phyloP scores from a whole-genome alignment of 805 yeast species.

The Wickerhamiella nectarea region DNA sequence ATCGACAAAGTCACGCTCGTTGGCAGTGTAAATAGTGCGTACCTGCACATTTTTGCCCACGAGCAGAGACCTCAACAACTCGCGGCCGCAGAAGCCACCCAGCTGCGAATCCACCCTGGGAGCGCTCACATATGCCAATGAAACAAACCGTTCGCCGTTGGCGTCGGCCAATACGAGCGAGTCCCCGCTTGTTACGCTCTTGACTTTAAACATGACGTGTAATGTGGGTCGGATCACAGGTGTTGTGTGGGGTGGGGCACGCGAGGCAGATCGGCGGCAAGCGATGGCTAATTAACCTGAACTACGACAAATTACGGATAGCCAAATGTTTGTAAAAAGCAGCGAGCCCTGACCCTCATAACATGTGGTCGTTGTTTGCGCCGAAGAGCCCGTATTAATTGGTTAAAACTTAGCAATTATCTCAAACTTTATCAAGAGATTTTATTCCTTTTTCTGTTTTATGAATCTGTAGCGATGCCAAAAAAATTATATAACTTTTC shows the following conservation, averaged over 20 bases:
- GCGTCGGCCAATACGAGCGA: background rate
- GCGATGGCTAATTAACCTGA: no score
- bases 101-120: conserved; percentile 35
- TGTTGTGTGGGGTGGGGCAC: no score
- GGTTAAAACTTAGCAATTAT: no score
- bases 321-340: no score
- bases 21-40: conserved; percentile 38
- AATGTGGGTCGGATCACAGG: background rate
- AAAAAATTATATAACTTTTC: background rate
- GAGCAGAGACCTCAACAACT: conserved; percentile 43
- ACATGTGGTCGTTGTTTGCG: no score
- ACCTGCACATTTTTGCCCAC: conserved; percentile 53
- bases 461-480: background rate
- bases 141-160: conserved; percentile 41
- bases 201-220: conserved; percentile 6
- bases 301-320: no score
- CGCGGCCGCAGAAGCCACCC: conserved; percentile 45
- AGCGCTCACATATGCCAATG: conserved; percentile 52
- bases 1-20: conserved; percentile 56
- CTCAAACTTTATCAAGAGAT: no score
- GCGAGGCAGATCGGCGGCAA: background rate
- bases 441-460: no score
- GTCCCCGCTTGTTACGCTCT: conserved; percentile 8
- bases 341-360: no score
- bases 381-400: no score